phyloP scores from a whole-genome alignment of 208 protist genomes.

The Porcisia hertigi region DNA sequence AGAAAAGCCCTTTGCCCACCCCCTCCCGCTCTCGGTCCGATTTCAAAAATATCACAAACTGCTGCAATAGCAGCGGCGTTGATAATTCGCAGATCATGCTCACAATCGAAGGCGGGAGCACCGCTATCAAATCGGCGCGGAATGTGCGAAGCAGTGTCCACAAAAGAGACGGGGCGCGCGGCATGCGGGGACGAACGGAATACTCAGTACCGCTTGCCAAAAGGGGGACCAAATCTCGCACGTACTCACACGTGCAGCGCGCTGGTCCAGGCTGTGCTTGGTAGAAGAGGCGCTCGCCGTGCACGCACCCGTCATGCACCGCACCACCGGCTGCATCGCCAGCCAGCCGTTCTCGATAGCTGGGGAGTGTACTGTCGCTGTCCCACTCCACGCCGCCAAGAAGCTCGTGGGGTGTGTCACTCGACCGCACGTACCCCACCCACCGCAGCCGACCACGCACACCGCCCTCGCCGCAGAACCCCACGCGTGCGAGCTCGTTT shows the following conservation, averaged over 20 bases:
- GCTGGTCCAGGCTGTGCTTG: conserved; percentile 11
- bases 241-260: conserved; percentile 49
- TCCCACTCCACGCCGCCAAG: conserved; percentile 73
- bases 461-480: conserved; percentile 25
- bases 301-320: conserved; percentile 36
- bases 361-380: conserved; percentile 18
- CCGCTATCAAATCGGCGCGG: conserved; percentile 22
- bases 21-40: conserved; percentile 10
- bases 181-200: not conserved
- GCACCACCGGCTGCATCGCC: conserved; percentile 8
- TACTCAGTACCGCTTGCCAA: not conserved
- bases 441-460: conserved; percentile 58
- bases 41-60: conserved; percentile 45
- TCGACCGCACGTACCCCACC: conserved; percentile 49
- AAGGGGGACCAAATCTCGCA: conserved; percentile 34
- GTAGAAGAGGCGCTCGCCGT: conserved; percentile 71
- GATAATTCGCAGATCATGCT: conserved; percentile 49
- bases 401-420: conserved; percentile 35
- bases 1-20: conserved; percentile 27
- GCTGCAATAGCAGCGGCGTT: conserved; percentile 62
- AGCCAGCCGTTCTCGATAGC: conserved; percentile 1
- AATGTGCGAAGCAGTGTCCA: conserved; percentile 41
- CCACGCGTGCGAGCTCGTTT: conserved; percentile 35
- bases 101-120: conserved; percentile 40
- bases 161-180: conserved; percentile 37